Conservation (phyloP, 2,329 filamentous ascomycete species). For the Diaporthe sp. region DNA sequence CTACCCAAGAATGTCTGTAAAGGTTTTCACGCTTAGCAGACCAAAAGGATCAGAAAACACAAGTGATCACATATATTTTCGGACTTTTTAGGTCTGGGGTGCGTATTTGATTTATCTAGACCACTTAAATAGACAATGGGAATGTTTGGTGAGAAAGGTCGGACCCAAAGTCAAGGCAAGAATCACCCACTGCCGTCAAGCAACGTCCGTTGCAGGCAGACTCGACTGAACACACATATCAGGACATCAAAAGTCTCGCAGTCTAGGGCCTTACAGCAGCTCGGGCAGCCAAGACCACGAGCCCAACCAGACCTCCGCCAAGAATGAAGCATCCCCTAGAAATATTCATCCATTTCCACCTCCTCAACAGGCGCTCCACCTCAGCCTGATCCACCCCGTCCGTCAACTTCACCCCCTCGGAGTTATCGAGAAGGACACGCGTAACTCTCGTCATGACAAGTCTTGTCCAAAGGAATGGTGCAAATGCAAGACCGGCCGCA, state of each 20-base stretch:
- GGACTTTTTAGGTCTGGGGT: too few species aligned
- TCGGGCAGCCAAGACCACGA: background rate
- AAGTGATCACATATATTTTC: too few species aligned
- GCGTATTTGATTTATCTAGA: too few species aligned
- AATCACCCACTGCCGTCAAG: too few species aligned
- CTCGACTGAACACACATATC: background rate
- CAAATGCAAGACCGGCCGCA: constrained; percentile 9
- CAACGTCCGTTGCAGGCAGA: background rate
- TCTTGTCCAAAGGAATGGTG: constrained; percentile 17
- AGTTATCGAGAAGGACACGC: background rate
- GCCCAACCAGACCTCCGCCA: background rate
- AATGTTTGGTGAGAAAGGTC: too few species aligned
- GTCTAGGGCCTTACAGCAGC: background rate
- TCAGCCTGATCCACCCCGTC: background rate
- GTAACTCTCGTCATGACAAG: constrained; percentile 10
- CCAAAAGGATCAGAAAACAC: too few species aligned
- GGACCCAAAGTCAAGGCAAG: too few species aligned
- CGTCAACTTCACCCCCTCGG: background rate
- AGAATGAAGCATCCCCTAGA: background rate
- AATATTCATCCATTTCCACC: constrained; percentile 27
- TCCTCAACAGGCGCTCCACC: constrained; percentile 17
- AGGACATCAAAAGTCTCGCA: background rate
- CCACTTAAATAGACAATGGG: too few species aligned
- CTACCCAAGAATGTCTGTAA: too few species aligned
- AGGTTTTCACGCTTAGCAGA: too few species aligned